Percentiles rank a stretch among this genome's conserved stretches.
Conservation (phyloP, 2,329 filamentous ascomycete species). For the Sporothrix dimorphospora region DNA sequence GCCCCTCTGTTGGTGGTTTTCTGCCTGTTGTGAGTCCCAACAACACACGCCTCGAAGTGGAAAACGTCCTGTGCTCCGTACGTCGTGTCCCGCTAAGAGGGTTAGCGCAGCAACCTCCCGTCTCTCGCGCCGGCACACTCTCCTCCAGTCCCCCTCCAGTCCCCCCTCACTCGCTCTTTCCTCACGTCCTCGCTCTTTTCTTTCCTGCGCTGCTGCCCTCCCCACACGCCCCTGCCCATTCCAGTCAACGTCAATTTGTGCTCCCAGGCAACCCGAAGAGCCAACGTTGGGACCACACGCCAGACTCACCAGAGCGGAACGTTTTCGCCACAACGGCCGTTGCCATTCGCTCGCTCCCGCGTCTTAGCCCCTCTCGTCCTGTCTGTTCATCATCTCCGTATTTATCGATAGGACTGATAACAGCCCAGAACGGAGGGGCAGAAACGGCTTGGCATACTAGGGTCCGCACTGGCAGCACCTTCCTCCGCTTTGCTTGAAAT, state of each 20-base stretch:
- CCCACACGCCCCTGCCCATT: constrained; percentile 13
- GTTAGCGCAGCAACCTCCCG: constrained; percentile 26
- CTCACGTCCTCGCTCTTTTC: neutral
- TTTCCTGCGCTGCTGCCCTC: neutral
- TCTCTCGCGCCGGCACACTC: constrained; percentile 21
- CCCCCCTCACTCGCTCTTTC: neutral
- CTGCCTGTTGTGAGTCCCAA: neutral
- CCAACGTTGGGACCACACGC: neutral
- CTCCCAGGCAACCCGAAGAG: neutral
- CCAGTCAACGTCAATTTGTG: neutral
- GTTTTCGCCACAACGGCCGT: constrained; percentile 8
- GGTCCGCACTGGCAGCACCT: neutral
- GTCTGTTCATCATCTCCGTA: constrained; percentile 4
- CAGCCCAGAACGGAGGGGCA: constrained; percentile 19
- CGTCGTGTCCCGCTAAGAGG: constrained; percentile 8
- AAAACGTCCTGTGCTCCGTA: constrained; percentile 20
- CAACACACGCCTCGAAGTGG: neutral
- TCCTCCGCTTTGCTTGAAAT: neutral
- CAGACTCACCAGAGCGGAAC: neutral
- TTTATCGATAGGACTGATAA: constrained; percentile 19
- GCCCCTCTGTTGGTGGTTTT: constrained; percentile 24
- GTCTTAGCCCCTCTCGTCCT: constrained; percentile 1
- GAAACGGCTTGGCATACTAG: constrained; percentile 8
- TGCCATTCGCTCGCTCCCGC: constrained; percentile 19
- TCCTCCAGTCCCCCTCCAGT: neutral